Conservation (phyloP, 2,329 filamentous ascomycete species). For the Aspergillus sp. region DNA sequence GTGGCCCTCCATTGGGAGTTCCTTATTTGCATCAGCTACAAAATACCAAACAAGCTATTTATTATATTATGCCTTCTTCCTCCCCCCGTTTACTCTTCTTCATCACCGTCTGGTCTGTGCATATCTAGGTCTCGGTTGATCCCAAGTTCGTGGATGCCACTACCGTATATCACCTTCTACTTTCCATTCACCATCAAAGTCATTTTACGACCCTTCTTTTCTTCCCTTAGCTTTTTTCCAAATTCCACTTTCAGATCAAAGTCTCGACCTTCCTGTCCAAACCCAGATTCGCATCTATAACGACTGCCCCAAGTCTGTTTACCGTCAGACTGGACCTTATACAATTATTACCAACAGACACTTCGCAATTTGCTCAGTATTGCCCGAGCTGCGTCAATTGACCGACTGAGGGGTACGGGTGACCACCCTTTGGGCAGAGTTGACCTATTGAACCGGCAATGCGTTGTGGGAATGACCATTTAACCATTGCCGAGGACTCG, state of each 20-base stretch:
- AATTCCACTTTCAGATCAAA: neutral
- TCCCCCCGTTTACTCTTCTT: conserved; percentile 10
- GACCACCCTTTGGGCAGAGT: conserved; percentile 4
- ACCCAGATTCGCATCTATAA: neutral
- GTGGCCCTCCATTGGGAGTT: conserved; percentile 21
- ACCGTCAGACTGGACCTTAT: neutral
- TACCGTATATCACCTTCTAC: neutral
- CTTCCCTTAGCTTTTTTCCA: neutral
- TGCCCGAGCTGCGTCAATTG: neutral
- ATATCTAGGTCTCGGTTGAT: conserved; percentile 1
- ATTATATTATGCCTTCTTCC: conserved; percentile 14
- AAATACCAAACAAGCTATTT: conserved; percentile 1
- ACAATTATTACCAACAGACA: neutral
- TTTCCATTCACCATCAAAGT: neutral
- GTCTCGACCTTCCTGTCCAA: neutral
- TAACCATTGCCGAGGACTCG: conserved; percentile 10
- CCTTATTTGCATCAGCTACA: conserved; percentile 6
- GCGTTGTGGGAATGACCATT: conserved; percentile 14
- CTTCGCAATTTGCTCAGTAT: neutral
- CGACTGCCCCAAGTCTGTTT: neutral
- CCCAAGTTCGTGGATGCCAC: neutral
- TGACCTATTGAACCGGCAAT: conserved; percentile 16
- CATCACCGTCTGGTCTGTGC: conserved; percentile 7
- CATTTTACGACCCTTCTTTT: neutral
- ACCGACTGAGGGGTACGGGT: neutral